Evolutionary conservation across 208 protist genomes (phyloP), one percentile per base, ranked within the genome.

Genomic region (Leishmania mexicana): DNA sequence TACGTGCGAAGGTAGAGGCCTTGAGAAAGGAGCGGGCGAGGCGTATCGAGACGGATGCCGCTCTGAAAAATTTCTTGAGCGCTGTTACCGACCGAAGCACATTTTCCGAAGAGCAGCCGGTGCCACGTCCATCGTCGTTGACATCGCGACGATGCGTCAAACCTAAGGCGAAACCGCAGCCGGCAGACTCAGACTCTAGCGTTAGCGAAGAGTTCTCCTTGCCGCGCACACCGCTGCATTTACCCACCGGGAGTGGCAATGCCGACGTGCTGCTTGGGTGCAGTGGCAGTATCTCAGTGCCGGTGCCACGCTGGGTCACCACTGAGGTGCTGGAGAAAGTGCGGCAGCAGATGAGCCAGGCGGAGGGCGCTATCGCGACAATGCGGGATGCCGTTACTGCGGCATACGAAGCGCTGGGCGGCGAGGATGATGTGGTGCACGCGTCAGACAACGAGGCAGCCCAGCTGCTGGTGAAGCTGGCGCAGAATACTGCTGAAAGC

Each of bases 361-460:
- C 51, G 7, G 81, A 79, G 7, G 85, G 82, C 65, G 86, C 85
- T 67, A 76, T 86, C 10, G 19, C 35, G 1, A 76, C 76, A 54
- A 81, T 94, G 78, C 87, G 90, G 17, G 80, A 21, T 17, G 90
- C 89, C 3, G 82, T 92, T 4, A 42, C 74, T 57, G 79, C 35
- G 15, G 80, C 74, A 76, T 88, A 88, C 54, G 80, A 85, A 51
- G 81, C 83, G 8, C 87, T 94, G n/a, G 87, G 90, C 28, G 90
- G 88, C 17, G 72, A 81, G 2, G 64, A 68, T 15, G 53, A 73
- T 1, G 67, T 81, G 21, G 8, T 49, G 4, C 62, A 81, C 10
- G 67, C 62, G 15, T 65, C 87, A 49, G 75, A 88, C 58, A 53
- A 51, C 7, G 78, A 83, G 31, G 80, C 75, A 8, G 77, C 80